These are phyloP conservation scores for Plasmodium knowlesi DNA, from an alignment of 169 alveolate species.

Conservation along the genomic window DNA sequence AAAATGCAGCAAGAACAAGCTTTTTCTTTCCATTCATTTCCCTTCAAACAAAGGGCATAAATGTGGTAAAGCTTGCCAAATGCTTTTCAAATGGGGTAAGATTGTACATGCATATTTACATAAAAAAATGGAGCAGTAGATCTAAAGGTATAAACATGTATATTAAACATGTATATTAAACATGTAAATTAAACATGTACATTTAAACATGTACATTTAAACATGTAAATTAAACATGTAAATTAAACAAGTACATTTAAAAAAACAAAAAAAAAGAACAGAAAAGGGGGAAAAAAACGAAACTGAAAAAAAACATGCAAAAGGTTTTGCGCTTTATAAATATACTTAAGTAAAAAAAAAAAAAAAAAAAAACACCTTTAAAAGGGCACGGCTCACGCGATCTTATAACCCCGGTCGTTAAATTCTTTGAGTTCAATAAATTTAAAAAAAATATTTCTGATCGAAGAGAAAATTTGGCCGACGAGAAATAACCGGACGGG, in stretches of 20 bases:
- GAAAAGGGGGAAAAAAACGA: background rate
- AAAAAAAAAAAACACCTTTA: background rate
- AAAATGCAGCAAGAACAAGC: background rate
- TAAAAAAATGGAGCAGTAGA: background rate
- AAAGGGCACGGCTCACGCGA: background rate
- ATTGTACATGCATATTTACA: background rate
- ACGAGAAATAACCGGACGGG: background rate
- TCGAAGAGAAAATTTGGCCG: background rate
- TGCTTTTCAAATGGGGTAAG: background rate
- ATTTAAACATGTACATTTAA: background rate
- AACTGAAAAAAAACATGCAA: background rate
- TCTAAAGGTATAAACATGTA: background rate
- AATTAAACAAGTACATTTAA: background rate
- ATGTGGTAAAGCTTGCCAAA: background rate
- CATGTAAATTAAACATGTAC: background rate
- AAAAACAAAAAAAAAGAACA: background rate
- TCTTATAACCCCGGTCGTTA: background rate
- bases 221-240: background rate
- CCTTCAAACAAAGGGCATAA: slow-evolving; percentile 4
- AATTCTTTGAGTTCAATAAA: background rate
- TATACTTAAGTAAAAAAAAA: background rate
- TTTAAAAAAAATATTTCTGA: background rate
- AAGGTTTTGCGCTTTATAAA: background rate
- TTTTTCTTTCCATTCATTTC: slow-evolving; percentile 19
- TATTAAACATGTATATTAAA: background rate